Base-by-base conservation (phyloP, 352 stramenopile genomes). In the Globisporangium paroecandrum region DNA sequence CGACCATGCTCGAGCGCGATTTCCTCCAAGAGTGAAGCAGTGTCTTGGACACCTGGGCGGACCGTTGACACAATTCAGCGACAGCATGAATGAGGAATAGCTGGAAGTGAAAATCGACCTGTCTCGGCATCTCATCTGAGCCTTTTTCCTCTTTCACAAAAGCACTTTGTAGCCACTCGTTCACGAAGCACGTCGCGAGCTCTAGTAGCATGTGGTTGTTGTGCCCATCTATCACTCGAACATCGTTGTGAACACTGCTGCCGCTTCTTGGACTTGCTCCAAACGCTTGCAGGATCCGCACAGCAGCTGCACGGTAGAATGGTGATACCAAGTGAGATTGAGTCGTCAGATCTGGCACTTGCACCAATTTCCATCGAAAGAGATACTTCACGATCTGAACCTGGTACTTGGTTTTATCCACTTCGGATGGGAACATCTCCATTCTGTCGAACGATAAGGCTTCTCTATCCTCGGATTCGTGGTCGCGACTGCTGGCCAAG, bases 11-110 rank as follows among this genome's bases (percentile, higher is more conserved):
- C 24, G 53, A n/a, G 15, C 32, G 1, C 1, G 46, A 49, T 34
- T 32, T 43, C 5, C 54, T 57, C 43, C 43, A 64, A 5, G 46
- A 54, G 8, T 22, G 32, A 24, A 76, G 47, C 7, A 76, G 32
- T 4, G 41, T 62, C 46, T 53, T 61, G 24, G 51, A 58, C 2
- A 56, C 62, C 24, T n/a, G 34, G 0, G 66, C 36, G 2, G 62
- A 70, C 8, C 57, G 51, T 22, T 32, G 12, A 24, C 66, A 76
- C 10, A 69, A 22, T 13, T 69, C 64, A 0, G 61, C 65, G 6
- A 73, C 63, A 5, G 70, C 62, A 32, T 82, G 64, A 1, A 79
- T 20, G 24, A 79, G 66, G 18, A 73, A 22, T 0, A 82, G 25
- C 62, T 82, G 68, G 59, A 70, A 76, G 1, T 49, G 24, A 27